Base-by-base conservation (phyloP, 164 flowering plant genomes). In the Stephania cephalantha region DNA sequence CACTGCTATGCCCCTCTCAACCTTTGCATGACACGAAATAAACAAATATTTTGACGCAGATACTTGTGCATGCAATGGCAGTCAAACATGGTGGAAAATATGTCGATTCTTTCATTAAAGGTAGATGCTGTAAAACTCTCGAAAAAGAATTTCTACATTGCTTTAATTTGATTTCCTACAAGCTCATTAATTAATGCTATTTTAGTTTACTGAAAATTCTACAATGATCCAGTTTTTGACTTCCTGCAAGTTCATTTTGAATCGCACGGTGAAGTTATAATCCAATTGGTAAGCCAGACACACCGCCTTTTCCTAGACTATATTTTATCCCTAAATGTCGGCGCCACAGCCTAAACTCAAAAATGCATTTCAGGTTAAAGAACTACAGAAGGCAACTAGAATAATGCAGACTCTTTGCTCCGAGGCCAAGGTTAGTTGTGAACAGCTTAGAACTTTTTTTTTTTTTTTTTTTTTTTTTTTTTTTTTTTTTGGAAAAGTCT, bases 341-440 rank as follows among this genome's bases (percentile, higher is more conserved):
- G 20, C n/a, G 9, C 73, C 65, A 17, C 17, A 58, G 20, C 2
- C 11, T 30, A 22, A 9, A 61, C 50, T 63, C 8, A 76, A 44
- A 65, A 46, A 58, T 52, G 46, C 18, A 42, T 52, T 68, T 74
- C 83, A 93, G 98, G 88, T 93, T 72, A 87, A 75, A 76, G 92
- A 88, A 78, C 94, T 93, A 71, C 98, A 93, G 76, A 93, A 88
- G 83, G 98, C 95, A 74, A 93, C 98, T 55, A 88, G 95, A 83
- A 91, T 88, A 25, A 85, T 91, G 45, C 98, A 93, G 79, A 86
- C 90, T 35, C 86, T 93, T 25, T 93, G 98, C 79, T 90, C 95
- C 71, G 98, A 91, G 80, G 98, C 97, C 71, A 93, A 91, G 95
- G 98, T 91, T 61, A 77, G 80, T 66, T 53, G 53, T 71, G 61